Base-by-base conservation (phyloP, 495 filamentous ascomycete species). In the Neurospora hispaniola region DNA sequence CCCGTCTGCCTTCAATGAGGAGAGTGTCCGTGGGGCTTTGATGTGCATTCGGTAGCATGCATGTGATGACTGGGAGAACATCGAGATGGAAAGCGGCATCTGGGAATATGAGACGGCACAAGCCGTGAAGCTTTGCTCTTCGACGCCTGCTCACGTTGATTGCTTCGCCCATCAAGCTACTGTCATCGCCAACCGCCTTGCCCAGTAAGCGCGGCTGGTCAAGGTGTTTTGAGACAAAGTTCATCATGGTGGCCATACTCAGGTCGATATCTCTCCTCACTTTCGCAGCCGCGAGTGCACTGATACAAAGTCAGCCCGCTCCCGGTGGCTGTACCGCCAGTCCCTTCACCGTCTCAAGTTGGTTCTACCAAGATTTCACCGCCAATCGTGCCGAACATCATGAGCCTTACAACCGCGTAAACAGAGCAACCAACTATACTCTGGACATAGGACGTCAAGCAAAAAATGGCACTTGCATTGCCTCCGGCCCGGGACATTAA, bases 401-500 rank as follows among this genome's bases (percentile, higher is more conserved):
- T 3, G 31, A 76, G 73, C 20, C 74, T 7, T 78, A 82, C 23
- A 71, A 74, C 35, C 71, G 80, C 42, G 43, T 76, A 42, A 80
- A 82, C 68, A 71, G 80, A 42, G 78, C 77, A 7, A 80, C 78
- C 70, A 71, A 79, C 70, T 75, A 76, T 42, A 72, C 76, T 10
- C 48, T 71, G 9, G 44, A 72, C 35, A 35, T 74, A 6, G 69
- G 38, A 12, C 74, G 75, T 44, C 73, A 76, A 68, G 42, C 71
- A 1, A 40, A 41, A 3, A 42, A 46, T n/a, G 23, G 66, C 3
- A 69, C 70, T 23, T 78, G 77, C 44, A 8, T 69, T 42, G 43
- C 23, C 10, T 71, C 73, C 31, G 54, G 54, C 16, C 46, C 14
- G 44, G 12, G 39, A 27, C 46, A 38, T 48, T 31, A 44, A 54